Conservation (phyloP, 495 filamentous ascomycete genomes). For the Penicillium roqueforti region DNA sequence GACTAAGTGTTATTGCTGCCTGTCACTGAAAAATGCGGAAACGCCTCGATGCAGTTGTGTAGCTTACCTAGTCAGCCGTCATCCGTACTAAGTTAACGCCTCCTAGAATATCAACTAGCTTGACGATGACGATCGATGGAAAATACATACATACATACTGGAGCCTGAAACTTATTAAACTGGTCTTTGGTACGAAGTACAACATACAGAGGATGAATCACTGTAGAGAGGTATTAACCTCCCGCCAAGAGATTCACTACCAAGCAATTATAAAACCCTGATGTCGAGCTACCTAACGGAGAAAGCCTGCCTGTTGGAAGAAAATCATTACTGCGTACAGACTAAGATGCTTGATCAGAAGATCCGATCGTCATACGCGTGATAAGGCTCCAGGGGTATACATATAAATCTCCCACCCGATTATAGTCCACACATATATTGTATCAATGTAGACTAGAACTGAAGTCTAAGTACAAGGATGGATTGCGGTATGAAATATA, state of each 20-base stretch:
- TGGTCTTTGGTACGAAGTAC: neutral
- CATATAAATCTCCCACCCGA: neutral
- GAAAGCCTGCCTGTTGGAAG: neutral
- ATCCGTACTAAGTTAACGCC: neutral
- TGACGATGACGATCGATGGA: slow-evolving; percentile 12
- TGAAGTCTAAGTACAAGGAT: too few relatives aligned
- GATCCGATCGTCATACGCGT: slow-evolving; percentile 4
- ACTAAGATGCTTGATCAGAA: neutral
- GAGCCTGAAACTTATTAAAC: slow-evolving; percentile 5
- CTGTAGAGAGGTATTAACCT: neutral
- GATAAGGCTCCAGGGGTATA: slow-evolving; percentile 1
- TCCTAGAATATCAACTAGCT: slow-evolving; percentile 6
- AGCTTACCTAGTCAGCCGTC: neutral
- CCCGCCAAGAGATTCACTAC: neutral
- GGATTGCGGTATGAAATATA: neutral
- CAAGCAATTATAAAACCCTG: neutral
- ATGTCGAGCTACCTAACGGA: neutral
- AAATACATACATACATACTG: neutral
- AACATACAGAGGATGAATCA: neutral
- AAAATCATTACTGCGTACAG: neutral
- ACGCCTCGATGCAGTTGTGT: neutral
- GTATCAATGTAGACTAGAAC: neutral
- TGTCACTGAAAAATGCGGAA: slow-evolving; percentile 5
- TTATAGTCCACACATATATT: neutral
- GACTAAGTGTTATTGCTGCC: neutral